Percentiles rank a stretch among this genome's conserved stretches.
Evolutionary conservation across 805 yeast genomes (phyloP).

Genomic region (Phaffomyces antillensis): DNA sequence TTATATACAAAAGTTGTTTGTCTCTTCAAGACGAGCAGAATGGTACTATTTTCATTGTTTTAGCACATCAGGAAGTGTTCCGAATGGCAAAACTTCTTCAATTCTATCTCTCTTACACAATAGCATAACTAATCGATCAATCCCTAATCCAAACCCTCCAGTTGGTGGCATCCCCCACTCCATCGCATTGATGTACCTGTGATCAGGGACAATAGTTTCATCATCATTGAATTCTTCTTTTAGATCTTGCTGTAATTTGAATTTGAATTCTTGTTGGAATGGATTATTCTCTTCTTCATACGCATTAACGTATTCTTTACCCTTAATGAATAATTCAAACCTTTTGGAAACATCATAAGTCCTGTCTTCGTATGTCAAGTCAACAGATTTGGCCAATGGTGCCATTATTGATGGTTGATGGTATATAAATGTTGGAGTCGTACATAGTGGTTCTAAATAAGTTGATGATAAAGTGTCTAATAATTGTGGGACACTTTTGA

Average conservation of each 20-base stretch:
- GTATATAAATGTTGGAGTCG: conserved; percentile 61
- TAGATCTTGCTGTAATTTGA: conserved; percentile 47
- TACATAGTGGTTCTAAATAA: conserved; percentile 61
- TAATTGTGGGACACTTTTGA: conserved; percentile 48
- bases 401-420: conserved; percentile 84
- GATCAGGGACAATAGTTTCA: conserved; percentile 68
- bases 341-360: conserved; percentile 48
- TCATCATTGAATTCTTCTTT: conserved; percentile 43
- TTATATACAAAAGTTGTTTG: too few relatives aligned
- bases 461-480: conserved; percentile 56
- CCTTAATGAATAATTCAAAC: conserved; percentile 77
- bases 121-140: conserved; percentile 82
- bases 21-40: too few relatives aligned
- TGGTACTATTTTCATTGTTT: conserved; percentile 37
- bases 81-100: conserved; percentile 70
- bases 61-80: conserved; percentile 61
- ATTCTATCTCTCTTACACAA: conserved; percentile 59
- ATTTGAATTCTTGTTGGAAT: conserved; percentile 55
- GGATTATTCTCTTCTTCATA: conserved; percentile 97
- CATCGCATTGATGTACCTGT: conserved; percentile 64
- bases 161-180: conserved; percentile 96
- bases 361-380: conserved; percentile 23
- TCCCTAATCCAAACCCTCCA: conserved; percentile 96
- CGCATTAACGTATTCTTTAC: conserved; percentile 82
- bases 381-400: conserved; percentile 73